Percentiles rank a stretch among this genome's conserved stretches.
Evolutionary conservation across 495 filamentous ascomycete species (phyloP).

Genomic region (Neurospora sp.): DNA sequence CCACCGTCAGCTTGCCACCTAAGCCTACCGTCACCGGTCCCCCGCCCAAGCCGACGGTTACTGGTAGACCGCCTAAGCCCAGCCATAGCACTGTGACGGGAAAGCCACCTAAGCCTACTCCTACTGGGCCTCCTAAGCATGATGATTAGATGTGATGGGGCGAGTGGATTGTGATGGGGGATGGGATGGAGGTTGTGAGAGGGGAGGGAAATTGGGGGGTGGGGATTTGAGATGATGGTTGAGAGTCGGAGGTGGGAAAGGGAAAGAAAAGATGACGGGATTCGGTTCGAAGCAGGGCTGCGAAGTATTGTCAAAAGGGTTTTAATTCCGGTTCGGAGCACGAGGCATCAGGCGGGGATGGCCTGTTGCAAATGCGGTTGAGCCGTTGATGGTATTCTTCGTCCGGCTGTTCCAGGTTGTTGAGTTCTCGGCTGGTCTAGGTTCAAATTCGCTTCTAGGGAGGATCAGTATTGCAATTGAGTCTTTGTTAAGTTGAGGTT

Average conservation of each 20-base stretch:
- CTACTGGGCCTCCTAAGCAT: not conserved
- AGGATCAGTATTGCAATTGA: not conserved
- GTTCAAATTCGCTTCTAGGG: not conserved
- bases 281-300: not conserved
- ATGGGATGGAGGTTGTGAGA: not conserved
- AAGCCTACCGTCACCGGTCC: too few relatives aligned
- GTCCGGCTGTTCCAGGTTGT: not conserved
- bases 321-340: not conserved
- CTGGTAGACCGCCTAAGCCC: not conserved
- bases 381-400: not conserved
- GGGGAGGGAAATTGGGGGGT: not conserved
- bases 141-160: not conserved
- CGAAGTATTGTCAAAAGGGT: not conserved
- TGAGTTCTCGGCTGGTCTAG: not conserved
- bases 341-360: not conserved
- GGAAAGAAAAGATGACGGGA: not conserved
- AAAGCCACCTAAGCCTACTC: not conserved
- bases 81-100: not conserved
- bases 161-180: too few relatives aligned
- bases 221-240: too few relatives aligned
- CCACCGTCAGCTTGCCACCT: too few relatives aligned
- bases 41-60: not conserved
- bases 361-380: not conserved
- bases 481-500: too few relatives aligned
- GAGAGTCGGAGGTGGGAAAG: not conserved